Conservation (phyloP, 768 basidiomycete genomes). For the Ephemerocybe angulata region DNA sequence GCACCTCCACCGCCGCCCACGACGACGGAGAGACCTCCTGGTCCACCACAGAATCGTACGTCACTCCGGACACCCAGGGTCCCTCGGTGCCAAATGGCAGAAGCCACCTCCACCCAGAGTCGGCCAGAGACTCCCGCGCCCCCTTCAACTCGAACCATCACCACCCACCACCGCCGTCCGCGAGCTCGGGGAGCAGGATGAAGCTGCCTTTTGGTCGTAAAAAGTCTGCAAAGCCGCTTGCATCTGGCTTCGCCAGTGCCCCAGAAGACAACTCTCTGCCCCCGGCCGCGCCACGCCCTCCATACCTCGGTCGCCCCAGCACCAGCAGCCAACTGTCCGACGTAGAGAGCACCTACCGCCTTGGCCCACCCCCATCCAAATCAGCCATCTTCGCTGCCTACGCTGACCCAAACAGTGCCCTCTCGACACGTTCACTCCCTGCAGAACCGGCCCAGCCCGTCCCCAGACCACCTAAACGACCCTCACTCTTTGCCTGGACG, state of each 20-base stretch:
- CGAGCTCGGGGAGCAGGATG: constrained; percentile 27
- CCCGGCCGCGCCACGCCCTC: constrained; percentile 29
- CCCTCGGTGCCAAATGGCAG: background rate
- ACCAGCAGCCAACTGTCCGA: constrained; percentile 37
- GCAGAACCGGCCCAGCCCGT: constrained; percentile 24
- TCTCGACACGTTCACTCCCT: constrained; percentile 67
- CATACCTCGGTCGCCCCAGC: constrained; percentile 30
- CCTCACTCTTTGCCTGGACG: constrained; percentile 32
- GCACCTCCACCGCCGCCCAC: background rate
- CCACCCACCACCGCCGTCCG: constrained; percentile 22
- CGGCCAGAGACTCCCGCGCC: background rate
- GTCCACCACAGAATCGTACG: background rate
- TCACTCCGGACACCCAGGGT: background rate
- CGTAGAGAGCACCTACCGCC: constrained; percentile 39
- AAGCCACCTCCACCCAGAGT: background rate
- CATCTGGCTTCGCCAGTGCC: constrained; percentile 9
- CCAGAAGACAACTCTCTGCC: constrained; percentile 15
- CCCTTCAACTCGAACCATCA: constrained; percentile 8
- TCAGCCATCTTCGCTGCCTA: constrained; percentile 62
- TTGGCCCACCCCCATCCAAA: constrained; percentile 58
- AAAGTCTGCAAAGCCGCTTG: constrained; percentile 21
- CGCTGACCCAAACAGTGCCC: constrained; percentile 45
- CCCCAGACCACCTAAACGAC: constrained; percentile 32
- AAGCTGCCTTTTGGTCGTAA: constrained; percentile 39
- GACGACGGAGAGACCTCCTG: background rate